These are phyloP conservation scores for Stevia rebaudiana DNA, from an alignment of 140 eudicot species.

Conservation along the genomic window DNA sequence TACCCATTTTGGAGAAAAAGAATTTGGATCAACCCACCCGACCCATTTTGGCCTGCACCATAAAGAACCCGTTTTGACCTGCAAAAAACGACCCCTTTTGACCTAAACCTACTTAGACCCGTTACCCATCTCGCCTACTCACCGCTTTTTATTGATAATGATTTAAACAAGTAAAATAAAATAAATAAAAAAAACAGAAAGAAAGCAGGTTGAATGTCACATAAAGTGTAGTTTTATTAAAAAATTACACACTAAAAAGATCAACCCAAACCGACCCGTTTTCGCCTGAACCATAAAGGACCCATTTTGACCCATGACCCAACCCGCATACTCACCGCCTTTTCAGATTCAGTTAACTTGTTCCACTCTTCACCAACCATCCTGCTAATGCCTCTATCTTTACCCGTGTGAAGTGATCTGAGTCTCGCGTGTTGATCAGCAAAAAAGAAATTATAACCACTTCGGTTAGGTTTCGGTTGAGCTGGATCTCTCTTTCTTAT, in stretches of 20 bases:
- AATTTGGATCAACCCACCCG: not conserved
- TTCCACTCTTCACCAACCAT: conserved; percentile 92
- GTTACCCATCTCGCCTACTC: too few relatives aligned
- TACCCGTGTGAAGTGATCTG: conserved; percentile 67
- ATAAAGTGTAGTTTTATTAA: not conserved
- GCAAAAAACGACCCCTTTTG: not conserved
- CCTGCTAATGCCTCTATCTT: conserved; percentile 79
- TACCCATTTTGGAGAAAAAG: not conserved
- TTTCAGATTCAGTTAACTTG: conserved; percentile 58
- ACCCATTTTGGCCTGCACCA: not conserved
- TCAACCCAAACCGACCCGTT: not conserved
- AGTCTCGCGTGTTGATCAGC: conserved; percentile 88
- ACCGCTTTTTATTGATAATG: not conserved
- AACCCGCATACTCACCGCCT: conserved; percentile 45
- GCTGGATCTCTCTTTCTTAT: conserved; percentile 83
- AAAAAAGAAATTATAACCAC: conserved; percentile 94
- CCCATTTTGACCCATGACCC: not conserved
- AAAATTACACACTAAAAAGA: not conserved
- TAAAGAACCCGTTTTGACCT: not conserved
- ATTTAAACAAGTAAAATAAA: not conserved
- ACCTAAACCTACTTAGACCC: too few relatives aligned
- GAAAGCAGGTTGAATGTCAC: not conserved
- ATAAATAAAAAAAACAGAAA: not conserved
- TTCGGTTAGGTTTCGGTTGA: conserved; percentile 90
- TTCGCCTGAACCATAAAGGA: not conserved